Conservation (phyloP, 345 rosid species). For the Luvunga scandens region DNA sequence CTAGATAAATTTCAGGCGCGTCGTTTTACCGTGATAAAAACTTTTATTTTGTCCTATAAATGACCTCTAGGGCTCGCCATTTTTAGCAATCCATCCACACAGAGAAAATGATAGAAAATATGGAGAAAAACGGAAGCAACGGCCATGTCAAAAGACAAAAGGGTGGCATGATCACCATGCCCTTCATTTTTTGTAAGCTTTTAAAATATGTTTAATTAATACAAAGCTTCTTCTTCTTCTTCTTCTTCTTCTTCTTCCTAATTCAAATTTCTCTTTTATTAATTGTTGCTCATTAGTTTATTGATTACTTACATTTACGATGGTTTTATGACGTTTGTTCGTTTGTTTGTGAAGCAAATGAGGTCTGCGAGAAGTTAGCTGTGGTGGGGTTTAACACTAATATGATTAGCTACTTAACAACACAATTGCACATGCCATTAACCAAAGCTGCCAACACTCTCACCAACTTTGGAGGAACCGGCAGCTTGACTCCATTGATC, state of each 20-base stretch:
- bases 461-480: constrained; percentile 83
- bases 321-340: not conserved
- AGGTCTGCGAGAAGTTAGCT: constrained; percentile 84
- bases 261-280: not conserved
- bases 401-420: constrained; percentile 86
- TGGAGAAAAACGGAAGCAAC: constrained; percentile 24
- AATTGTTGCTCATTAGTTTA: too few species aligned
- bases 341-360: constrained; percentile 51
- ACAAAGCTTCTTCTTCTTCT: not conserved
- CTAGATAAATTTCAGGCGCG: not conserved
- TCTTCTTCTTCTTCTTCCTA: not conserved
- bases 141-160: constrained; percentile 36
- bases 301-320: not conserved
- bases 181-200: constrained; percentile 64
- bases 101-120: constrained; percentile 28
- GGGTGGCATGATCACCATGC: constrained; percentile 72
- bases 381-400: constrained; percentile 79
- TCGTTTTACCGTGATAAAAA: constrained; percentile 1
- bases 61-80: not conserved
- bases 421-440: constrained; percentile 79
- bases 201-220: not conserved
- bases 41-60: constrained; percentile 15
- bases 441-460: constrained; percentile 91
- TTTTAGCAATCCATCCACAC: not conserved
- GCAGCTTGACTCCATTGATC: constrained; percentile 77